Percentiles rank a stretch among this genome's conserved stretches.
These are phyloP conservation scores for Fusarium subtropicale DNA, from an alignment of 2,329 filamentous ascomycete genomes.

Conservation along the genomic window DNA sequence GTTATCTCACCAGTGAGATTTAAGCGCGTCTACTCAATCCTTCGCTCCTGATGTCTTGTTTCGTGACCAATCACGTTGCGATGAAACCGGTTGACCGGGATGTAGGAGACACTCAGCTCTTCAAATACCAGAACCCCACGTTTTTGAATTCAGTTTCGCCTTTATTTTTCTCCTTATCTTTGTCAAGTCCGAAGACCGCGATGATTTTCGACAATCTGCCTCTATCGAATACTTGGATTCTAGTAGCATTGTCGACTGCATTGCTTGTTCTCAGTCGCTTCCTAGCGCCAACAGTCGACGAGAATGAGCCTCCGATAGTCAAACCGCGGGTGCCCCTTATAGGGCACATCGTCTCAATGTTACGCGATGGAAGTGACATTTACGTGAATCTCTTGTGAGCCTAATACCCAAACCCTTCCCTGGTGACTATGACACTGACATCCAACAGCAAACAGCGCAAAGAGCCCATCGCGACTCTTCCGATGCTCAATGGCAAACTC, in stretches of 20 bases:
- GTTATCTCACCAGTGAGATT: neutral
- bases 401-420: rapidly evolving
- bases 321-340: slow-evolving; percentile 29
- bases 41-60: neutral
- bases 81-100: neutral
- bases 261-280: neutral
- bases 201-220: slow-evolving; percentile 10
- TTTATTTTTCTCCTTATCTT: neutral
- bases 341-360: slow-evolving; percentile 34
- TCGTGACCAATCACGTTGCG: neutral
- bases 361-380: slow-evolving; percentile 22
- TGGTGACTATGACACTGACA: neutral
- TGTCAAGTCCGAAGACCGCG: rapidly evolving
- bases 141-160: neutral
- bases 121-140: neutral
- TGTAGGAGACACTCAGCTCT: neutral
- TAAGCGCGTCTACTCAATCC: neutral
- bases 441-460: slow-evolving; percentile 30
- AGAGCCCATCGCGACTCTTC: slow-evolving; percentile 56
- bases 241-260: neutral
- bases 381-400: slow-evolving; percentile 25
- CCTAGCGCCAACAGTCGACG: slow-evolving; percentile 10
- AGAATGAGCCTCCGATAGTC: slow-evolving; percentile 25
- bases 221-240: neutral
- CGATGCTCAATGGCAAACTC: slow-evolving; percentile 56